A percentile compares a stretch with the other conserved stretches of the same genome.
phyloP scores from a whole-genome alignment of 2,329 filamentous ascomycete genomes.

The Aspergillus carbonarius region DNA sequence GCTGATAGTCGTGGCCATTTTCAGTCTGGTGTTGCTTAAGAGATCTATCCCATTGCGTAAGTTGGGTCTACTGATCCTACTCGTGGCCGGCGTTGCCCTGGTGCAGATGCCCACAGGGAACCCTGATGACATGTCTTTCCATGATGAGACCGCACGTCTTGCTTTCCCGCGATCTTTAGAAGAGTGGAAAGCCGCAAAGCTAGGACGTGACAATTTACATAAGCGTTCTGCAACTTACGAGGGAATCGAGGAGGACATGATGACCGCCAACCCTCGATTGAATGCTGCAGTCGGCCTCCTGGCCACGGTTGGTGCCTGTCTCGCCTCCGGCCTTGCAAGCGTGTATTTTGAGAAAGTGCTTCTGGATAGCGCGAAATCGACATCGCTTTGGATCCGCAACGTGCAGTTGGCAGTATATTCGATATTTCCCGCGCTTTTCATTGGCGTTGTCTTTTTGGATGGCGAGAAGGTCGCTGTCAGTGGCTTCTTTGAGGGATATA shows the following conservation, averaged over 20 bases:
- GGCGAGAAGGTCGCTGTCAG: constrained; percentile 77
- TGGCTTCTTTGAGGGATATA: constrained; percentile 95
- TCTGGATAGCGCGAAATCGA: constrained; percentile 73
- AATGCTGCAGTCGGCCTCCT: constrained; percentile 76
- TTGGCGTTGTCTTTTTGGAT: constrained; percentile 84
- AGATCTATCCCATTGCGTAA: constrained; percentile 68
- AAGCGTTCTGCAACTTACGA: constrained; percentile 86
- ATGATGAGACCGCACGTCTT: constrained; percentile 60
- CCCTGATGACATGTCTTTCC: constrained; percentile 51
- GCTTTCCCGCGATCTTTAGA: constrained; percentile 79
- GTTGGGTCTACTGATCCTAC: constrained; percentile 76
- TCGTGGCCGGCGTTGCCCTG: constrained; percentile 79
- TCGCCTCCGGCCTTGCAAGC: constrained; percentile 79
- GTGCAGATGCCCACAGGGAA: constrained; percentile 73
- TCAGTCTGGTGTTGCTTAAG: constrained; percentile 76
- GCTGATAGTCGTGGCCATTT: constrained; percentile 85
- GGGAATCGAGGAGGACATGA: constrained; percentile 69
- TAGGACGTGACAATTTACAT: constrained; percentile 49
- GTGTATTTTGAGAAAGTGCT: constrained; percentile 74
- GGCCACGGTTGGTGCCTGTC: constrained; percentile 74
- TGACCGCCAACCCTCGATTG: constrained; percentile 58
- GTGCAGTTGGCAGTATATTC: constrained; percentile 95
- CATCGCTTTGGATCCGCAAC: constrained; percentile 90
- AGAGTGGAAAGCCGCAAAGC: constrained; percentile 63
- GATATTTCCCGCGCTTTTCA: constrained; percentile 80